Conservation (phyloP, 1,284 basidiomycete genomes). For the Irpex sp. region DNA sequence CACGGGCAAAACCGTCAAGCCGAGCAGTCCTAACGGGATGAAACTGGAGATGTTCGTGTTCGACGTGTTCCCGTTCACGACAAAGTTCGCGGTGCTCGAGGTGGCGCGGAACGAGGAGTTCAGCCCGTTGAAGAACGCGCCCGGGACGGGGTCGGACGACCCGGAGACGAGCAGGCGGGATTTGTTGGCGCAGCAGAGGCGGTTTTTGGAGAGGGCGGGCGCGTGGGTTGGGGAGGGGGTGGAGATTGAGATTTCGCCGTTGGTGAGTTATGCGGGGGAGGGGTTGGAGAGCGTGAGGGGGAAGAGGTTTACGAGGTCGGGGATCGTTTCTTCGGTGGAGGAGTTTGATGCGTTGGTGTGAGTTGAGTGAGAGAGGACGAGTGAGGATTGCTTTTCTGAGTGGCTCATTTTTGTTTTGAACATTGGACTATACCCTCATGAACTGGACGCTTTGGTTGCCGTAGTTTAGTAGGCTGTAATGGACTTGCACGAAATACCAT, state of each 20-base stretch:
- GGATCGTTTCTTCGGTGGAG: slow-evolving; percentile 43
- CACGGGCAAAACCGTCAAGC: slow-evolving; percentile 70
- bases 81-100: slow-evolving; percentile 85
- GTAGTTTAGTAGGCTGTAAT: not conserved
- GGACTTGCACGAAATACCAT: not conserved
- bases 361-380: not conserved
- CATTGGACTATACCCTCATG: slow-evolving; percentile 5
- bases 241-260: slow-evolving; percentile 90
- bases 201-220: slow-evolving; percentile 83
- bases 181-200: slow-evolving; percentile 84
- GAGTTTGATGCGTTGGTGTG: slow-evolving; percentile 47
- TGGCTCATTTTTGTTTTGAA: slow-evolving; percentile 2
- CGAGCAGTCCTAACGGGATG: slow-evolving; percentile 94
- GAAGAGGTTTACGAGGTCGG: slow-evolving; percentile 67
- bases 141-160: slow-evolving; percentile 91
- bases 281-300: slow-evolving; percentile 82
- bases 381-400: no score
- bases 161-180: slow-evolving; percentile 89
- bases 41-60: slow-evolving; percentile 99
- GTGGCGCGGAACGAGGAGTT: slow-evolving; percentile 91
- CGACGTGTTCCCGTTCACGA: slow-evolving; percentile 95
- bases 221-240: slow-evolving; percentile 67
- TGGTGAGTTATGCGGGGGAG: slow-evolving; percentile 89
- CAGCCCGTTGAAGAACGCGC: slow-evolving; percentile 96
- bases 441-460: not conserved